Conservation (phyloP, 352 stramenopile species). For the Salisapilia sapeloensis region DNA sequence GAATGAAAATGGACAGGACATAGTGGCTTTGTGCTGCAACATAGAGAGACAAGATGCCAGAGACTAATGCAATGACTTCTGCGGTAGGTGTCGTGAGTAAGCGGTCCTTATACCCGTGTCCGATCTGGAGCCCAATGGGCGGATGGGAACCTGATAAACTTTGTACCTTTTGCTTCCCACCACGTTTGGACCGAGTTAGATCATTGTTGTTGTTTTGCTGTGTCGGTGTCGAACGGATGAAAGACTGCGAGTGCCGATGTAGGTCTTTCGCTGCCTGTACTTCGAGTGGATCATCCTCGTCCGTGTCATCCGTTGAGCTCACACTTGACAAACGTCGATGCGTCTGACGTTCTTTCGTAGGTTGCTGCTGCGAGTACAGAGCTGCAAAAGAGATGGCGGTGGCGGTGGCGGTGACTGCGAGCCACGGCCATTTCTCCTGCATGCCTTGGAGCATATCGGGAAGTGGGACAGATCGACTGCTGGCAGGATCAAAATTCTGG, state of each 20-base stretch:
- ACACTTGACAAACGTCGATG: not conserved
- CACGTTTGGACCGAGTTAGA: too few relatives aligned
- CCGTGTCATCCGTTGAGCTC: too few relatives aligned
- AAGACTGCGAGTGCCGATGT: not conserved
- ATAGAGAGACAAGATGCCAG: conserved; percentile 8
- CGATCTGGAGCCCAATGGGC: conserved; percentile 8
- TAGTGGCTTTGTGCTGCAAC: conserved; percentile 6
- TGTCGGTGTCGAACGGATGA: conserved; percentile 1
- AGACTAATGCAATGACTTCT: conserved; percentile 11
- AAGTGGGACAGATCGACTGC: not conserved
- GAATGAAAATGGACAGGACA: conserved; percentile 7
- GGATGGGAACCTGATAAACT: too few relatives aligned
- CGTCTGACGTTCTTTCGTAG: not conserved
- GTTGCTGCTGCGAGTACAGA: conserved; percentile 7
- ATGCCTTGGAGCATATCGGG: not conserved
- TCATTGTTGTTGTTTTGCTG: not conserved
- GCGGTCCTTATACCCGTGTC: conserved; percentile 10
- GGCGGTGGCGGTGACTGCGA: conserved; percentile 10
- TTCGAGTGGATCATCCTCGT: too few relatives aligned
- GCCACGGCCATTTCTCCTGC: conserved; percentile 9
- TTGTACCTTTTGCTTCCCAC: too few relatives aligned
- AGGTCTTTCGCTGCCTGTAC: too few relatives aligned
- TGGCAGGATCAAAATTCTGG: not conserved
- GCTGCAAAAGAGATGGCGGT: conserved; percentile 14
- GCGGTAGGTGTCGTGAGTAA: conserved; percentile 15